These are phyloP conservation scores for Acacia pycnantha DNA, from an alignment of 331 rosid species.

Conservation along the genomic window DNA sequence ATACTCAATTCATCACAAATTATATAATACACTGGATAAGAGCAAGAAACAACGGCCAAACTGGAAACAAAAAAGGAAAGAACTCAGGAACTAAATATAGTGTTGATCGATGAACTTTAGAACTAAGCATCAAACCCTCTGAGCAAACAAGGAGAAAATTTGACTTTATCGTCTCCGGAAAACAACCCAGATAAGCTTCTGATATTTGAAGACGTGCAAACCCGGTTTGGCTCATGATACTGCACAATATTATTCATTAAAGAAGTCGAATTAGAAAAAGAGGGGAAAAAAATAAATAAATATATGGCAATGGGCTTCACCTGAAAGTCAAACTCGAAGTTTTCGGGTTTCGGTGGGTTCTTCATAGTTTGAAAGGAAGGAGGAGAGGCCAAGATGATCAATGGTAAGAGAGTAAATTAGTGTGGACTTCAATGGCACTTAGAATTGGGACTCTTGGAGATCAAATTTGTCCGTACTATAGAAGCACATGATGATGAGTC, in stretches of 20 bases:
- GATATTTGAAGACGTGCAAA: neutral
- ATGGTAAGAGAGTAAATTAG: neutral
- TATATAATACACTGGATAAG: conserved; percentile 2
- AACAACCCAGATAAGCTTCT: conserved; percentile 2
- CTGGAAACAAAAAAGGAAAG: neutral
- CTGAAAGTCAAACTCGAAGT: conserved; percentile 44
- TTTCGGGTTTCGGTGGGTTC: neutral
- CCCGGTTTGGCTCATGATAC: conserved; percentile 5
- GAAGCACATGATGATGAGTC: too few relatives aligned
- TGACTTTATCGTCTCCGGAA: conserved; percentile 17
- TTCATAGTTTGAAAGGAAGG: neutral
- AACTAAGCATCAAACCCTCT: conserved; percentile 1
- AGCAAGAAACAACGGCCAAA: conserved; percentile 2
- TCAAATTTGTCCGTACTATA: neutral
- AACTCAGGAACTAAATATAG: conserved; percentile 14
- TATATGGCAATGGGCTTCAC: neutral
- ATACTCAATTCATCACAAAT: conserved; percentile 15
- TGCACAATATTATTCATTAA: neutral
- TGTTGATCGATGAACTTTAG: conserved; percentile 1
- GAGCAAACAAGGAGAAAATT: neutral
- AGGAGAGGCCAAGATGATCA: neutral
- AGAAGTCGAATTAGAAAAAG: neutral
- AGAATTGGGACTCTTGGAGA: neutral
- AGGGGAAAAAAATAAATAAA: neutral
- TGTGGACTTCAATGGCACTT: neutral